Base-by-base conservation (phyloP, 2,329 filamentous ascomycete species). In the Metarhizium guizhouense region DNA sequence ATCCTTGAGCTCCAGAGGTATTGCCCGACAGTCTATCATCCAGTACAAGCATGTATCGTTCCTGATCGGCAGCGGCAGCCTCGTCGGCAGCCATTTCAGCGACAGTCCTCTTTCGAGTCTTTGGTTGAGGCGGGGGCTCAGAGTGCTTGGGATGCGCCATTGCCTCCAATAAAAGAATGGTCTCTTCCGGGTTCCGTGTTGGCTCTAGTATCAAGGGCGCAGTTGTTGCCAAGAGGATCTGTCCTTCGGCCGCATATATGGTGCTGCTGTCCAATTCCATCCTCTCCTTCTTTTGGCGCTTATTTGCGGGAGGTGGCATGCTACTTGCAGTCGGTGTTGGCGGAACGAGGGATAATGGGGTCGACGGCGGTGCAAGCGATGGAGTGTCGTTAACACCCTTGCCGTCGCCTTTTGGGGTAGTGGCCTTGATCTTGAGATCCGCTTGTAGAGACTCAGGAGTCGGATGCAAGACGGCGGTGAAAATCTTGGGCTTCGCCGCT, bases 21-120 rank as follows among this genome's bases (percentile, higher is more conserved):
- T 76, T 80, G 1, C 86, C 78, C 13, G 84, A 80, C 57, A 91
- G 79, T 6, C 90, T 82, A 63, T 96, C 93, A 65, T 99, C 94
- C 72, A 92, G 84, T 25, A 90, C 86, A 52, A 97, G 85, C 90
- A 99, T 94, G 62, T 90, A 95, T 50, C 90, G 83, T 71, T 99
- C 92, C 60, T 90, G 85, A 57, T 91, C 89, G 25, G 92, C 93
- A 0, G 91, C 90, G 57, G 90, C 80, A 1, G 94, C 93, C 72
- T 99, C 92, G 66, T 99, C 94, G 7, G 93, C 93, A 8, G 90
- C 94, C 75, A 97, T 84, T 68, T 99, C 93, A 8, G 94, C 94
- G 18, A 95, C 86, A 0, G 94, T 99, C 59, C 93, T 85, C 77
- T 99, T 97, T 56, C 94, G 81, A 7, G 86, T 86, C 77, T 96